Percentiles rank a stretch among this genome's conserved stretches.
Conservation (phyloP, 2,329 filamentous ascomycete species). For the Alternaria postmessia region DNA sequence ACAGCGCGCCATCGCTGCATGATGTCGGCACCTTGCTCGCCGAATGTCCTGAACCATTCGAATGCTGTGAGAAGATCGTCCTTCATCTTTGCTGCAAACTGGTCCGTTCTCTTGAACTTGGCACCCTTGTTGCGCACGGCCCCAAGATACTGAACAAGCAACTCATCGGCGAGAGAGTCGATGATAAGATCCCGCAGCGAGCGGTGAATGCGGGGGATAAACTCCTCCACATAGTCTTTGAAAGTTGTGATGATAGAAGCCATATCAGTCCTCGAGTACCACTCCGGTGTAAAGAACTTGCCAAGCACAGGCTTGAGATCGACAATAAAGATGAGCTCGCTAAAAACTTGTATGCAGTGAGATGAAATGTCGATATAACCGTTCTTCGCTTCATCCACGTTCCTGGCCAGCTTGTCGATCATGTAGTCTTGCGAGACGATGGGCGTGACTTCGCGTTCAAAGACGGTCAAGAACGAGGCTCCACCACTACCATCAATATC, state of each 20-base stretch:
- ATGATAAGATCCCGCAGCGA: slow-evolving; percentile 90
- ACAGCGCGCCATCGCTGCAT: slow-evolving; percentile 94
- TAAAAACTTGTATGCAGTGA: slow-evolving; percentile 89
- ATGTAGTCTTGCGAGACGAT: slow-evolving; percentile 79
- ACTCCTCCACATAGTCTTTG: slow-evolving; percentile 92
- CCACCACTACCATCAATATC: slow-evolving; percentile 64
- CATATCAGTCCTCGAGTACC: slow-evolving; percentile 88
- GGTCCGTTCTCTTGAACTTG: slow-evolving; percentile 85
- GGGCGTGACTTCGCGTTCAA: slow-evolving; percentile 82
- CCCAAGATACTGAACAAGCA: slow-evolving; percentile 84
- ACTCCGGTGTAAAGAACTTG: slow-evolving; percentile 88
- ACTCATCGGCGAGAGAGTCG: slow-evolving; percentile 90
- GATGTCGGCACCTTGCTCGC: slow-evolving; percentile 65
- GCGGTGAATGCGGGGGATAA: slow-evolving; percentile 82
- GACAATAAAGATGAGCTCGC: slow-evolving; percentile 84
- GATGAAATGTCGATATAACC: slow-evolving; percentile 95
- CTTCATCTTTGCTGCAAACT: slow-evolving; percentile 91
- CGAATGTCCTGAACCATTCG: slow-evolving; percentile 76
- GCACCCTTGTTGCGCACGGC: slow-evolving; percentile 88
- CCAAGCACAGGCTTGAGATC: slow-evolving; percentile 86
- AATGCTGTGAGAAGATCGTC: slow-evolving; percentile 92
- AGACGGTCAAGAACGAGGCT: slow-evolving; percentile 83
- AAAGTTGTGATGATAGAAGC: slow-evolving; percentile 94
- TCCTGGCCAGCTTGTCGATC: slow-evolving; percentile 72
- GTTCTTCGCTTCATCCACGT: slow-evolving; percentile 80